phyloP scores from a whole-genome alignment of 352 stramenopile species.

The Phytopythium helicoides region DNA sequence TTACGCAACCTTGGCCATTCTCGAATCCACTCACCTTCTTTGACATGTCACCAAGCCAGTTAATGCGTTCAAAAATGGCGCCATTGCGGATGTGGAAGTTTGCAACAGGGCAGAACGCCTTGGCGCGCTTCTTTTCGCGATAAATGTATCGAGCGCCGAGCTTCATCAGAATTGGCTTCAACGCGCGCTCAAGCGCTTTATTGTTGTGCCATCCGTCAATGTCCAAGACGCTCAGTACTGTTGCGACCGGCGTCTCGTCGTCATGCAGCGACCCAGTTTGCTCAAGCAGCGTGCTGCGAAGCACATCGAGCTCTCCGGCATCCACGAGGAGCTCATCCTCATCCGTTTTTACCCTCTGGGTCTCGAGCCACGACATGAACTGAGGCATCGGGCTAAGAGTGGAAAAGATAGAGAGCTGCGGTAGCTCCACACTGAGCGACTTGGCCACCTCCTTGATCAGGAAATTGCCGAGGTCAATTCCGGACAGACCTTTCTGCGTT shows the following conservation, averaged over 20 bases:
- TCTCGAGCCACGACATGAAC: constrained; percentile 92
- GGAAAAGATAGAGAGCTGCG: constrained; percentile 85
- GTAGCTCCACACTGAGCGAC: constrained; percentile 61
- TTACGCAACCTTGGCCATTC: neutral
- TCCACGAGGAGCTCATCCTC: constrained; percentile 27
- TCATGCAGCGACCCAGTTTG: neutral
- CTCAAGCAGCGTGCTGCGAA: constrained; percentile 21
- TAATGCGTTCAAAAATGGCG: constrained; percentile 83
- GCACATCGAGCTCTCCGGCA: constrained; percentile 20
- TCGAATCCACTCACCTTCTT: constrained; percentile 44
- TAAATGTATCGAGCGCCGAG: constrained; percentile 75
- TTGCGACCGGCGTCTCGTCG: constrained; percentile 20
- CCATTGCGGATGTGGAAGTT: constrained; percentile 88
- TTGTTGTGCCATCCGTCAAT: constrained; percentile 56
- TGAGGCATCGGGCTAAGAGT: constrained; percentile 94
- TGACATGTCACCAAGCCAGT: constrained; percentile 76
- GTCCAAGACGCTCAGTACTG: constrained; percentile 38
- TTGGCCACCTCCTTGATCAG: constrained; percentile 95
- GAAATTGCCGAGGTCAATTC: constrained; percentile 94
- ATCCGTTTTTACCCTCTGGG: constrained; percentile 49
- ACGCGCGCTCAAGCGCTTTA: constrained; percentile 20
- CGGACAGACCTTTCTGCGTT: constrained; percentile 89
- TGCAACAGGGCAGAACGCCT: constrained; percentile 75
- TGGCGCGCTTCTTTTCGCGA: constrained; percentile 78
- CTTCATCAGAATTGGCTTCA: constrained; percentile 66